phyloP scores from a whole-genome alignment of 176 grass and related monocot species.

The Canna indica region DNA sequence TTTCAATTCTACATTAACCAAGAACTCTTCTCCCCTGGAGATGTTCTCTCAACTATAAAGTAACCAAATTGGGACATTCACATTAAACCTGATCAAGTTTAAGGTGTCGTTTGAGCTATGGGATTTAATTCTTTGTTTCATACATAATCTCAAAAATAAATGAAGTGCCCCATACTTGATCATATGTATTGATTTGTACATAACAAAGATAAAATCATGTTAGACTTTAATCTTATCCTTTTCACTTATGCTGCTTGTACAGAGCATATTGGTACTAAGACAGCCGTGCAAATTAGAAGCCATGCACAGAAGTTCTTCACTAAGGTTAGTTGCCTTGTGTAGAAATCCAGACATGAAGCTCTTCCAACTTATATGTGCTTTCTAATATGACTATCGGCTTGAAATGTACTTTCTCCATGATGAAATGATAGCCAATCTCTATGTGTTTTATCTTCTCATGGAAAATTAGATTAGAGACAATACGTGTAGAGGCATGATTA shows the following conservation, averaged over 20 bases:
- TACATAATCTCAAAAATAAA: not conserved
- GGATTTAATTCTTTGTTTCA: no score
- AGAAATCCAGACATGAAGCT: slow-evolving; percentile 18
- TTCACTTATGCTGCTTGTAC: slow-evolving; percentile 23
- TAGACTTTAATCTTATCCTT: slow-evolving; percentile 11
- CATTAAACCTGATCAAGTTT: not conserved
- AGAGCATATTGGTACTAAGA: slow-evolving; percentile 99
- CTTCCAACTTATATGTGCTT: not conserved
- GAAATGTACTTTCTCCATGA: not conserved
- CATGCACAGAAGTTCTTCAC: slow-evolving; percentile 99
- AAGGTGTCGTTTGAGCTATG: not conserved
- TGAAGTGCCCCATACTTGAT: not conserved
- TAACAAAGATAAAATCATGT: not conserved
- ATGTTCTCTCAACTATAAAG: not conserved
- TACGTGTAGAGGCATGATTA: no score
- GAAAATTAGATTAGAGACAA: no score
- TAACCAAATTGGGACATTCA: not conserved
- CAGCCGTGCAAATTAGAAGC: slow-evolving; percentile 97
- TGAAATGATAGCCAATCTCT: no score
- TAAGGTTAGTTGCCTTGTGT: slow-evolving; percentile 60
- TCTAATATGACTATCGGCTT: no score
- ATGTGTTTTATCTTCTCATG: no score
- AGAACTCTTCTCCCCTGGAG: not conserved
- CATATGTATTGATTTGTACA: slow-evolving; percentile 3
- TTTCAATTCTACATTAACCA: not conserved